A percentile compares a stretch with the other conserved stretches of the same genome.
Evolutionary conservation across 257 asterid species (phyloP).

Genomic region (Petrea volubilis): DNA sequence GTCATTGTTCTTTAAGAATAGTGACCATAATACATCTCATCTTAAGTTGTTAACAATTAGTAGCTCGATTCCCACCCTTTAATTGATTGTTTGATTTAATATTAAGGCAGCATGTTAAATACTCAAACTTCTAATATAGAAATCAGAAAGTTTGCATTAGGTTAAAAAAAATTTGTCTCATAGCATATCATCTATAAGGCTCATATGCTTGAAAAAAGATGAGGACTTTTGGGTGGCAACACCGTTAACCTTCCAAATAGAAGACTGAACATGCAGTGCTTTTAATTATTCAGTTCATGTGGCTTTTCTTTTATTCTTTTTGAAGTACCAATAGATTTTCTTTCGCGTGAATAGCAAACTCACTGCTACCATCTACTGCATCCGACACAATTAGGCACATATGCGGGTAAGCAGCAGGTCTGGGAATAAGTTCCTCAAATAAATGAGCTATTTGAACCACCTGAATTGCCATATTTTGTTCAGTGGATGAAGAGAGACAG

Average conservation of each 20-base stretch:
- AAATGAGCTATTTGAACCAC: not conserved
- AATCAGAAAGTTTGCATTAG: no score
- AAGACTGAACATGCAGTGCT: not conserved
- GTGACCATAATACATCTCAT: not conserved
- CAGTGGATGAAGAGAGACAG: not conserved
- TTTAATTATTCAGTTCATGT: not conserved
- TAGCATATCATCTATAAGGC: not conserved
- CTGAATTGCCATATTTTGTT: slow-evolving; percentile 6
- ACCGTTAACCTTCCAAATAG: not conserved
- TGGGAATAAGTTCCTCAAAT: not conserved
- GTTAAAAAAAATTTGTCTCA: not conserved
- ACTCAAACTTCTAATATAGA: slow-evolving; percentile 2
- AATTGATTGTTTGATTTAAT: slow-evolving; percentile 3
- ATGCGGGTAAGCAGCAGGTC: not conserved
- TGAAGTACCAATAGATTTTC: not conserved
- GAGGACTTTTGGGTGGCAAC: not conserved
- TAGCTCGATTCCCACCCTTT: not conserved
- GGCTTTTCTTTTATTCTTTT: not conserved
- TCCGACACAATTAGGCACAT: slow-evolving; percentile 4
- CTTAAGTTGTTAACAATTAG: not conserved
- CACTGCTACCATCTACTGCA: not conserved
- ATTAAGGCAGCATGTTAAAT: not conserved
- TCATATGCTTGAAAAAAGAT: not conserved
- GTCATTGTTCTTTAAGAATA: slow-evolving; percentile 14
- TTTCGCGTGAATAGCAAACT: not conserved